Evolutionary conservation across 768 basidiomycete species (phyloP), one percentile per base, ranked within the genome.

Genomic region (Tulasnella sp.): DNA sequence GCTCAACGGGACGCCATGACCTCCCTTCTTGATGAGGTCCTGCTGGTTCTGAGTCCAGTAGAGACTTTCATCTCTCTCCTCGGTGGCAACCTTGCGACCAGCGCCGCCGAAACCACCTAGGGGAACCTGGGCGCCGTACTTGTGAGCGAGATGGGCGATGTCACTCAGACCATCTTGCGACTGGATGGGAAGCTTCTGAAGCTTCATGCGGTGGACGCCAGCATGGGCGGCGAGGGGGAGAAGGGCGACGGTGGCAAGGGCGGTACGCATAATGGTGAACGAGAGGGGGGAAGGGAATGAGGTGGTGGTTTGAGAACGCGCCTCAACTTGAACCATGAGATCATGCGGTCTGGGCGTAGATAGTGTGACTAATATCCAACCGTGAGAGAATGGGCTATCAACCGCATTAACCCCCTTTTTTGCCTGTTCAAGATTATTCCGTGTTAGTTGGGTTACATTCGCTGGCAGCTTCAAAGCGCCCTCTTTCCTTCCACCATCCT

Each of bases 1-100:
- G 77, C 85, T 89, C 62, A 99, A 84, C 75, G 97, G 96, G 68
- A 98, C 91, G 42, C 82, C 80, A 79, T 98, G 96, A 41, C 93
- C 94, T 71, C 88, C 90, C 68, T 88, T 86, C 73, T 81, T 77
- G 73, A 79, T 69, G 59, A 86, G 76, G 65, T 89, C 84, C 52
- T 90, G 88, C 67, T 82, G 81, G 62, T 78, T 76, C 80, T 95
- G 93, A 1, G 89, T 90, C 91, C 92, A 94, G 81, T 85, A 88
- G 66, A 92, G 84, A 41, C 85, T 85, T 52, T 92, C 88, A 65
- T 78, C 78, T 47, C 78, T 78, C 47, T 82, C 84, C 65, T 84
- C 80, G 66, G 80, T 75, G 40, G 77, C 77, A 32, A 86, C 78
- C 74, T 81, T 83, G 76, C 92, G 88, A 69, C 91, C 92, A 36